Conservation (phyloP, 1,284 basidiomycete genomes). For the Ganoderma meredithae region DNA sequence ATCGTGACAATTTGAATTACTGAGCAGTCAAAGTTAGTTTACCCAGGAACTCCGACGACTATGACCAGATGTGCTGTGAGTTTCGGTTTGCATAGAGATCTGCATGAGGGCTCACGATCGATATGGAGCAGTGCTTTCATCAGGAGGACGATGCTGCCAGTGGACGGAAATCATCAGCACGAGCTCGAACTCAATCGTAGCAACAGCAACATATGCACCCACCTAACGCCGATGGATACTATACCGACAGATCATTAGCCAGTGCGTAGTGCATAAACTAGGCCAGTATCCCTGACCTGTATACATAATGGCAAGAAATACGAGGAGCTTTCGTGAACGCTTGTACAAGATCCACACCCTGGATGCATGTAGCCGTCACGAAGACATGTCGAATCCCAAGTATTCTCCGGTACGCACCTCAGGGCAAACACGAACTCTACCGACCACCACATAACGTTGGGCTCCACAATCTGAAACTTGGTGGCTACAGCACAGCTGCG, state of each 20-base stretch:
- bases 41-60: conserved; percentile 1
- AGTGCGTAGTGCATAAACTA: background rate
- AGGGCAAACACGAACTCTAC: conserved; percentile 16
- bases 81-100: background rate
- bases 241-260: background rate
- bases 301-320: conserved; percentile 12
- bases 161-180: background rate
- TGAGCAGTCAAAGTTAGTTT: background rate
- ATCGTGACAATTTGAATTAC: background rate
- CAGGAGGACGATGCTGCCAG: background rate
- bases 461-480: conserved; percentile 8
- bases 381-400: background rate
- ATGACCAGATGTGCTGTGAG: background rate
- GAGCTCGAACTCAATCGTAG: too few relatives aligned
- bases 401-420: background rate
- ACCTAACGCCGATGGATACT: conserved; percentile 5
- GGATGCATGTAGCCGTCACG: background rate
- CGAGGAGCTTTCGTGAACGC: conserved; percentile 5
- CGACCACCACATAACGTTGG: conserved; percentile 16
- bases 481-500: conserved; percentile 11
- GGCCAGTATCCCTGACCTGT: background rate
- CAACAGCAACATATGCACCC: background rate
- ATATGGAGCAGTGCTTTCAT: conserved; percentile 1
- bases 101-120: background rate
- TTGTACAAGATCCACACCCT: conserved; percentile 17